Conservation (phyloP, 225 moss, liverwort and hornwort species). For the Marchantia polymorpha region DNA sequence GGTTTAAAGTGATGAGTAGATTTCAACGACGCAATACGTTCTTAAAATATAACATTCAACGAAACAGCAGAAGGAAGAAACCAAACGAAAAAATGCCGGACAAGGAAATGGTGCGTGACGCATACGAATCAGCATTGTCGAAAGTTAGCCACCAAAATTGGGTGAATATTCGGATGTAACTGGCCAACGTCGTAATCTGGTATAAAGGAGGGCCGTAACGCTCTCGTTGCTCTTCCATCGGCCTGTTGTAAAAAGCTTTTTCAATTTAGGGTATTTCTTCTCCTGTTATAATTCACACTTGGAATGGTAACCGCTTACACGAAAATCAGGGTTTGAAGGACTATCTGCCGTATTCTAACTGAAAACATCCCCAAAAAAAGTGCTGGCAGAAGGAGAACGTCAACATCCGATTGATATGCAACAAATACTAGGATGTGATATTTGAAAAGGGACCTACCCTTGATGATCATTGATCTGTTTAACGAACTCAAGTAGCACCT, state of each 20-base stretch:
- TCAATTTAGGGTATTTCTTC: not conserved
- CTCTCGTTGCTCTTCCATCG: slow-evolving; percentile 97
- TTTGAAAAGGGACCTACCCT: slow-evolving; percentile 49
- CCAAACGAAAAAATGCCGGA: not conserved
- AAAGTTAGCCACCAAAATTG: slow-evolving; percentile 74
- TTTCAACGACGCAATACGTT: too few species aligned
- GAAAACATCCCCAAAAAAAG: not conserved
- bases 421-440: too few species aligned
- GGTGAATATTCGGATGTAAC: slow-evolving; percentile 57
- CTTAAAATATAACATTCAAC: too few species aligned
- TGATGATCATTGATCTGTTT: slow-evolving; percentile 95
- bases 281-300: not conserved
- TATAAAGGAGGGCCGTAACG: slow-evolving; percentile 96
- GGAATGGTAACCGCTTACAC: not conserved
- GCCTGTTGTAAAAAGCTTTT: slow-evolving; percentile 41
- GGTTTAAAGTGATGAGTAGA: too few species aligned
- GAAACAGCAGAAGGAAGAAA: not conserved
- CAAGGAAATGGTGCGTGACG: not conserved
- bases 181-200: slow-evolving; percentile 61
- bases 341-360: not conserved
- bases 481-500: slow-evolving; percentile 94
- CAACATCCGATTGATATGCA: too few species aligned
- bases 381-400: not conserved
- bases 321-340: not conserved
- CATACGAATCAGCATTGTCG: slow-evolving; percentile 56